A percentile compares a stretch with the other conserved stretches of the same genome.
phyloP scores from a whole-genome alignment of 345 rosid genomes.

The Ceriops zippeliana region DNA sequence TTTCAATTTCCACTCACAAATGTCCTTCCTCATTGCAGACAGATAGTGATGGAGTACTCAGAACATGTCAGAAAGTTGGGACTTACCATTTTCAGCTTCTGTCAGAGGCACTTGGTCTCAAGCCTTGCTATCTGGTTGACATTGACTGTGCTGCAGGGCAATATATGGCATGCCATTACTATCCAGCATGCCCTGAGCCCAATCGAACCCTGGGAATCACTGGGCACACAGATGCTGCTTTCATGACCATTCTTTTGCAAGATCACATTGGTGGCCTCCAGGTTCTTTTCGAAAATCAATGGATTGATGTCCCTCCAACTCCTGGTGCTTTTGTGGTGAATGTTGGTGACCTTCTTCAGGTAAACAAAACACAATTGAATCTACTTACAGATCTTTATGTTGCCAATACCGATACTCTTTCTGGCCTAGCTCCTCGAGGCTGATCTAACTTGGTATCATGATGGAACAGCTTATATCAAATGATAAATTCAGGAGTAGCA shows the following conservation, averaged over 20 bases:
- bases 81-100: slow-evolving; percentile 10
- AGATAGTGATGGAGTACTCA: slow-evolving; percentile 17
- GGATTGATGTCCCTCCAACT: slow-evolving; percentile 21
- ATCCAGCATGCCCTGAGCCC: slow-evolving; percentile 34
- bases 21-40: slow-evolving; percentile 13
- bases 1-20: background rate
- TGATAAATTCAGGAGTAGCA: slow-evolving; percentile 19
- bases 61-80: slow-evolving; percentile 11
- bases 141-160: slow-evolving; percentile 23
- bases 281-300: slow-evolving; percentile 18
- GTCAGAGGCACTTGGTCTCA: slow-evolving; percentile 26
- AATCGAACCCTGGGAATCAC: slow-evolving; percentile 20
- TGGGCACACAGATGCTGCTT: slow-evolving; percentile 16
- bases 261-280: slow-evolving; percentile 17
- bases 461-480: slow-evolving; percentile 18
- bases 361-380: background rate
- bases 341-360: slow-evolving; percentile 27
- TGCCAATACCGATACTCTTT: background rate
- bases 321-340: slow-evolving; percentile 19
- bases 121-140: slow-evolving; percentile 14
- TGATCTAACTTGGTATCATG: too few species aligned
- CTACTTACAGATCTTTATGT: background rate
- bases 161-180: slow-evolving; percentile 24
- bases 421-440: background rate
- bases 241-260: slow-evolving; percentile 25